Evolutionary conservation across 305 asterid genomes (phyloP).

Genomic region (Fraxinus floribunda): DNA sequence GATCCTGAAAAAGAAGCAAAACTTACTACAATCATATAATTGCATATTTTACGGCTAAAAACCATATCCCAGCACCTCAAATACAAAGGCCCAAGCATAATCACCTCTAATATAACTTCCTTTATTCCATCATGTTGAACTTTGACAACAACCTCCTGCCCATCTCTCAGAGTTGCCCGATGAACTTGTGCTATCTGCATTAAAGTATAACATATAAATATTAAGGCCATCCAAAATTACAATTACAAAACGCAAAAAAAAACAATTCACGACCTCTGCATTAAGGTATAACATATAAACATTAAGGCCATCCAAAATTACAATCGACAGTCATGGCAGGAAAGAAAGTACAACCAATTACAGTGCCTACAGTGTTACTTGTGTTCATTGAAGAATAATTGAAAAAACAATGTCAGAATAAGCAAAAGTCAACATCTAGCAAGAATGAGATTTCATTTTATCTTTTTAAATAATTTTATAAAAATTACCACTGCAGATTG

Average conservation of each 20-base stretch:
- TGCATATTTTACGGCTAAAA: conserved; percentile 10
- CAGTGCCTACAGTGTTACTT: not conserved
- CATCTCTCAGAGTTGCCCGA: conserved; percentile 83
- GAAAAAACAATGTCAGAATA: conserved; percentile 16
- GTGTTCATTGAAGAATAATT: conserved; percentile 1
- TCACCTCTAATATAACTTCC: conserved; percentile 82
- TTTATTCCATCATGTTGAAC: conserved; percentile 93
- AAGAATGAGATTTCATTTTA: not conserved
- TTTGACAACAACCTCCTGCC: conserved; percentile 88
- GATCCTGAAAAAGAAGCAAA: conserved; percentile 54
- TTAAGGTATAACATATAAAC: conserved; percentile 19
- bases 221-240: conserved; percentile 16
- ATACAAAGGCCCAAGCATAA: conserved; percentile 9
- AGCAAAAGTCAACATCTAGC: conserved; percentile 10
- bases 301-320: conserved; percentile 18
- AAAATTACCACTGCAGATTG: conserved; percentile 10
- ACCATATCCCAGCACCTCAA: conserved; percentile 18
- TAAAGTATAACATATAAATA: conserved; percentile 20
- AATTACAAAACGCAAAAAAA: no score
- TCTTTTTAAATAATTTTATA: not conserved
- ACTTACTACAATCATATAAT: conserved; percentile 22
- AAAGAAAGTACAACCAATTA: not conserved
- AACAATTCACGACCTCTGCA: no score
- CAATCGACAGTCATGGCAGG: not conserved
- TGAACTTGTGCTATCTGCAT: conserved; percentile 98